Conservation (phyloP, 805 yeast genomes). For the Wickerhamiella brachini region DNA sequence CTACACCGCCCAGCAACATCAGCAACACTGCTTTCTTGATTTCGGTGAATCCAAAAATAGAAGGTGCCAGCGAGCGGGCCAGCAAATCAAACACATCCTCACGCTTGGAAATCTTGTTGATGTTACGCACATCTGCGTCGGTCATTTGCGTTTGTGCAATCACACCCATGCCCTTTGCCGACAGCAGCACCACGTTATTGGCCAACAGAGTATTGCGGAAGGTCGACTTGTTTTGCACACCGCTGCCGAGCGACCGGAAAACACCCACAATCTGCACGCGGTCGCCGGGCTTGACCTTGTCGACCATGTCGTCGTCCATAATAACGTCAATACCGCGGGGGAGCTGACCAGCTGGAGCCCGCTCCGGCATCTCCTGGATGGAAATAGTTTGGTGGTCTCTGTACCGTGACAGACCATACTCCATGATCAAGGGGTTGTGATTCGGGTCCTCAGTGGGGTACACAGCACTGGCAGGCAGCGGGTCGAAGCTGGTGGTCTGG, state of each 20-base stretch:
- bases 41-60: conserved; percentile 84
- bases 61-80: conserved; percentile 84
- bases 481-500: conserved; percentile 80
- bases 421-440: conserved; percentile 78
- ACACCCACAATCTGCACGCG: conserved; percentile 90
- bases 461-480: conserved; percentile 66
- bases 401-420: conserved; percentile 84
- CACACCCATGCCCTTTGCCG: conserved; percentile 75
- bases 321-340: conserved; percentile 87
- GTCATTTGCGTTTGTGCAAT: conserved; percentile 50
- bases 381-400: conserved; percentile 89
- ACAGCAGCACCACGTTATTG: conserved; percentile 77
- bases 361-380: conserved; percentile 94
- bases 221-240: conserved; percentile 39
- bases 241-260: conserved; percentile 79
- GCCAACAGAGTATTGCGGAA: conserved; percentile 78
- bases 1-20: conserved; percentile 87
- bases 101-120: conserved; percentile 61
- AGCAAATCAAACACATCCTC: conserved; percentile 62
- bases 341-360: conserved; percentile 94
- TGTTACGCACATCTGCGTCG: conserved; percentile 73
- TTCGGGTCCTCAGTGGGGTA: conserved; percentile 90
- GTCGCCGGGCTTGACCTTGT: conserved; percentile 87
- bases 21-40: conserved; percentile 83
- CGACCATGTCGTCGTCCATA: conserved; percentile 92